Conservation (phyloP, 2,329 filamentous ascomycete genomes). For the Aspergillus aculeatus region DNA sequence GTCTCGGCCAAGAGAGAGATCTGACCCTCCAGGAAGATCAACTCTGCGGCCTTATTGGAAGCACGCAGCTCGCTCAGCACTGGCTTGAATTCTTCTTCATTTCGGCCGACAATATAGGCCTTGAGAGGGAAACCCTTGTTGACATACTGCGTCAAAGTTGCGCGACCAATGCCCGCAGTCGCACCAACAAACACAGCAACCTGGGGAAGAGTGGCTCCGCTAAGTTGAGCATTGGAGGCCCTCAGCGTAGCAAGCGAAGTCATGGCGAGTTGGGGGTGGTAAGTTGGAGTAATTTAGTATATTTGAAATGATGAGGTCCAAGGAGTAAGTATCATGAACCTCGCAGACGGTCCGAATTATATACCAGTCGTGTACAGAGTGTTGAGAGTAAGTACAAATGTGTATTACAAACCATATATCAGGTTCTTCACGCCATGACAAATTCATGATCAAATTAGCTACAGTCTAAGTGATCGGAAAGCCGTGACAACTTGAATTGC, state of each 20-base stretch:
- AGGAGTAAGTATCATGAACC: too few relatives aligned
- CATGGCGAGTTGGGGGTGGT: too few relatives aligned
- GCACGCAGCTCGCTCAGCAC: not conserved
- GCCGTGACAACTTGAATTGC: too few relatives aligned
- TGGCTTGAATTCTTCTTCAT: not conserved
- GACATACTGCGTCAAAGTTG: not conserved
- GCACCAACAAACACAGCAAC: not conserved
- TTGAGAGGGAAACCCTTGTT: not conserved
- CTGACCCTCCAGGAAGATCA: conserved; percentile 5
- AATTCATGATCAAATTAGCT: too few relatives aligned
- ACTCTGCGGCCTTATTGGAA: not conserved
- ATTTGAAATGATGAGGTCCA: too few relatives aligned
- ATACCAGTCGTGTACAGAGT: too few relatives aligned
- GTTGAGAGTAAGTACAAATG: too few relatives aligned
- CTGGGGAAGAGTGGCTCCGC: not conserved
- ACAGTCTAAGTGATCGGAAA: too few relatives aligned
- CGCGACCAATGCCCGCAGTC: conserved; percentile 4
- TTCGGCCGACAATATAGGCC: not conserved
- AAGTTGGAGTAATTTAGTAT: too few relatives aligned
- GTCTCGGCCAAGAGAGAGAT: conserved; percentile 4
- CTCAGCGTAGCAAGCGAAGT: not conserved
- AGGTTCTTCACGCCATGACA: too few relatives aligned
- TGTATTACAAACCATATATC: too few relatives aligned
- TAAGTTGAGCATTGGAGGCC: conserved; percentile 2
- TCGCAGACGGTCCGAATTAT: too few relatives aligned